Evolutionary conservation across 2,329 filamentous ascomycete genomes (phyloP).

Genomic region (Nannizziopsis arthrosporioides): DNA sequence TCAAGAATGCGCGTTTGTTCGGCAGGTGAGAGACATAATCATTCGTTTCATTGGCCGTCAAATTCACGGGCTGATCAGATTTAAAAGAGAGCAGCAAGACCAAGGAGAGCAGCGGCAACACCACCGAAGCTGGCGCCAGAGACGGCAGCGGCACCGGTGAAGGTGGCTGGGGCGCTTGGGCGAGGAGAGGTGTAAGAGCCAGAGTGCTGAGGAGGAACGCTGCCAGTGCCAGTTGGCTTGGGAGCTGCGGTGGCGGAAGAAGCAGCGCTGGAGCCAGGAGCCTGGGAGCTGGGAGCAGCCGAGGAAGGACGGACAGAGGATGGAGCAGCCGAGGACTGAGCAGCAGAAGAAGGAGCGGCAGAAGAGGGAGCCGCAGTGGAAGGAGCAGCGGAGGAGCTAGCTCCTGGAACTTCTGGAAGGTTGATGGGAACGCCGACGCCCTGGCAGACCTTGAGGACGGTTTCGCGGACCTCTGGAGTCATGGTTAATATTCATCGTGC

Average conservation of each 20-base stretch:
- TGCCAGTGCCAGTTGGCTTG: slow-evolving; percentile 8
- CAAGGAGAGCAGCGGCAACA: slow-evolving; percentile 18
- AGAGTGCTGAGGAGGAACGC: slow-evolving; percentile 13
- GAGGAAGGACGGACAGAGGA: no score
- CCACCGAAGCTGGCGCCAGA: slow-evolving; percentile 14
- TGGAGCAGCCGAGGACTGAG: background rate
- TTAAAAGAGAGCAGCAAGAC: slow-evolving; percentile 36
- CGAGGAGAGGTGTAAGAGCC: slow-evolving; percentile 12
- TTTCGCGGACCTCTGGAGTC: slow-evolving; percentile 26
- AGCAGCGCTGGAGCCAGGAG: no score
- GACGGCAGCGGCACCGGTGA: slow-evolving; percentile 14
- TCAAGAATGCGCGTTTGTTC: background rate
- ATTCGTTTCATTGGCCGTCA: background rate
- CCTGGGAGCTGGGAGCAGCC: background rate
- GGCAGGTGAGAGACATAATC: background rate
- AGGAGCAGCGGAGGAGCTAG: slow-evolving; percentile 13
- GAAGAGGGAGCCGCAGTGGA: slow-evolving; percentile 4
- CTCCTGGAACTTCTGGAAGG: slow-evolving; percentile 21
- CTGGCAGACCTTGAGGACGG: slow-evolving; percentile 27
- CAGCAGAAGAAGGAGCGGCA: background rate
- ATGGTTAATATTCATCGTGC: background rate
- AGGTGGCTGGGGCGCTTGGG: slow-evolving; percentile 14
- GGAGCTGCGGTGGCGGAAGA: no score
- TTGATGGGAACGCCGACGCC: slow-evolving; percentile 27
- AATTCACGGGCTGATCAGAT: background rate